Conservation (phyloP, 2,329 filamentous ascomycete genomes). For the Ilyonectria robusta region DNA sequence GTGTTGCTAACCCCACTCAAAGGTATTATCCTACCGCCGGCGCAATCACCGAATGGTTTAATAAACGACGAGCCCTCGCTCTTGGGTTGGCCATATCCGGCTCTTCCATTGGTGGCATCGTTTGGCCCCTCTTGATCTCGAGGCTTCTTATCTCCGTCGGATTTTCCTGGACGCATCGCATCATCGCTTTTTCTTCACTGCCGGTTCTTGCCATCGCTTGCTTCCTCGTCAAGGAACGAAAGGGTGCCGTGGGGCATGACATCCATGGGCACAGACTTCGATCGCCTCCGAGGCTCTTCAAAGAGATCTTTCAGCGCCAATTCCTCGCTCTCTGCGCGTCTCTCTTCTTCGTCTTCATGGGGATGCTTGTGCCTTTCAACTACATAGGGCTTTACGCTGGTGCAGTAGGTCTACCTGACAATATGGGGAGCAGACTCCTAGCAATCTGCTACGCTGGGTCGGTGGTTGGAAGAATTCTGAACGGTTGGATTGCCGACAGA, state of each 20-base stretch:
- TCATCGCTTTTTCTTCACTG: conserved; percentile 41
- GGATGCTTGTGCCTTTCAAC: conserved; percentile 50
- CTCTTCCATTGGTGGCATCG: conserved; percentile 49
- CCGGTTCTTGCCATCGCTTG: conserved; percentile 47
- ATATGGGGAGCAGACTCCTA: conserved; percentile 72
- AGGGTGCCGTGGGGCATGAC: conserved; percentile 31
- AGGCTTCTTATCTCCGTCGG: conserved; percentile 29
- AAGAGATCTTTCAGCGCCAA: conserved; percentile 43
- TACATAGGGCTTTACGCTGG: conserved; percentile 66
- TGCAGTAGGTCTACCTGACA: conserved; percentile 59
- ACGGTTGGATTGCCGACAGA: conserved; percentile 66
- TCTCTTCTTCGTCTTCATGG: conserved; percentile 48
- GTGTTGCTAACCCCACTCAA: background rate
- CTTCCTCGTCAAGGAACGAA: conserved; percentile 48
- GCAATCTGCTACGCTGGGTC: conserved; percentile 73
- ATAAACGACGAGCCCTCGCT: conserved; percentile 48
- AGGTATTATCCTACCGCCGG: conserved; percentile 49
- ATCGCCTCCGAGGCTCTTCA: conserved; percentile 42
- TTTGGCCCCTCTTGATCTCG: conserved; percentile 49
- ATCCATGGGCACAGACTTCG: conserved; percentile 25
- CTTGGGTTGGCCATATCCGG: conserved; percentile 51
- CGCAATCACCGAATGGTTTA: conserved; percentile 52
- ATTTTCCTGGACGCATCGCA: conserved; percentile 37
- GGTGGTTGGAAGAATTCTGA: conserved; percentile 65
- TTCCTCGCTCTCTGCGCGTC: conserved; percentile 42